Conservation (phyloP, 345 rosid species). For the Eucalyptus microcorys region DNA sequence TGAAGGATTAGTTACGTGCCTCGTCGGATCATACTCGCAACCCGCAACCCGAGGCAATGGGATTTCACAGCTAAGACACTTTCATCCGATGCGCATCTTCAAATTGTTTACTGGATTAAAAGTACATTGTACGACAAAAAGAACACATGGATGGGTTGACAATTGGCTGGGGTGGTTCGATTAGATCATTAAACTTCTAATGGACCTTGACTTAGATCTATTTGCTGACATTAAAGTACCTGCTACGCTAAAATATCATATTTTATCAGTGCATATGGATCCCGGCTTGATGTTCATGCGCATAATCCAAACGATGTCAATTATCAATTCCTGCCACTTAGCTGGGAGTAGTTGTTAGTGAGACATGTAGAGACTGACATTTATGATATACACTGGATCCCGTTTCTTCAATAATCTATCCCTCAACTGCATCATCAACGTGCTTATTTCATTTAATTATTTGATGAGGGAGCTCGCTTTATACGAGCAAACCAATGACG, state of each 20-base stretch:
- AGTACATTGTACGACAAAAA: neutral
- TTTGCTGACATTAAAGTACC: neutral
- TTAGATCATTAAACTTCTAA: neutral
- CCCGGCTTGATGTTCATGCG: neutral
- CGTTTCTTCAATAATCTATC: neutral
- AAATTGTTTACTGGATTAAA: neutral
- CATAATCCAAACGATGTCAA: neutral
- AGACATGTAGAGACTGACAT: neutral
- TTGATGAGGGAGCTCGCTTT: neutral
- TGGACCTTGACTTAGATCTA: neutral
- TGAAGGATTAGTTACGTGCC: neutral
- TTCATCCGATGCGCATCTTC: neutral
- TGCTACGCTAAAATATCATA: neutral
- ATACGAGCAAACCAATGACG: neutral
- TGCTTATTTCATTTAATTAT: neutral
- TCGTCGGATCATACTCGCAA: neutral
- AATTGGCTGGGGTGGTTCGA: neutral
- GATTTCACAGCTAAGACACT: neutral
- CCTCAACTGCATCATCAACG: neutral
- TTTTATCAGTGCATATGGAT: neutral
- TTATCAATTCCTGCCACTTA: neutral
- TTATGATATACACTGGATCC: neutral
- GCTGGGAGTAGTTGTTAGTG: neutral
- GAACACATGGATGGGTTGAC: neutral
- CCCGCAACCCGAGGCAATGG: neutral